These are phyloP conservation scores for Aspergillus texensis DNA, from an alignment of 2,329 filamentous ascomycete species.

Conservation along the genomic window DNA sequence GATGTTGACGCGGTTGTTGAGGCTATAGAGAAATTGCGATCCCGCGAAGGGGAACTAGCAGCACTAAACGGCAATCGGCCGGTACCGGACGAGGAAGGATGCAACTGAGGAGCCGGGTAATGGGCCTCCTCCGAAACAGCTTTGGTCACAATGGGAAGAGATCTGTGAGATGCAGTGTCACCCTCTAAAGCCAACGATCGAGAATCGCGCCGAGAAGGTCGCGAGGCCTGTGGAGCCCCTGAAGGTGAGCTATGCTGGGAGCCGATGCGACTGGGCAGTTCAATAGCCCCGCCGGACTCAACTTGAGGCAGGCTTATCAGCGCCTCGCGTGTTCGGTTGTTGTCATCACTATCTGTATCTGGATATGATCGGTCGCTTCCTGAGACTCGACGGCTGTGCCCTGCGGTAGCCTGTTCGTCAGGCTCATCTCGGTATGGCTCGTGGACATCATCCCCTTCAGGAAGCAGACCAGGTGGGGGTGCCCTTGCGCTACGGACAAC, in stretches of 20 bases:
- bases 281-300: constrained; percentile 61
- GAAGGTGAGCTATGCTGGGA: constrained; percentile 60
- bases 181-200: constrained; percentile 39
- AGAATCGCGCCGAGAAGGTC: constrained; percentile 70
- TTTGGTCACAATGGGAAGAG: constrained; percentile 26
- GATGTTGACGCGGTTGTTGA: constrained; percentile 41
- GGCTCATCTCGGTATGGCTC: constrained; percentile 65
- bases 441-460: constrained; percentile 59
- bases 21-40: constrained; percentile 39
- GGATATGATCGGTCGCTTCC: constrained; percentile 27
- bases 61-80: constrained; percentile 48
- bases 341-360: constrained; percentile 15
- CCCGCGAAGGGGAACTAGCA: constrained; percentile 38
- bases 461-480: constrained; percentile 70
- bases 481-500: constrained; percentile 89
- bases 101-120: constrained; percentile 24
- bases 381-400: constrained; percentile 30
- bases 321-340: constrained; percentile 27
- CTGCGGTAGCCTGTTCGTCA: constrained; percentile 29
- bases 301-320: constrained; percentile 61
- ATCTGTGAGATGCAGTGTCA: constrained; percentile 14
- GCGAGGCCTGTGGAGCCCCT: constrained; percentile 41
- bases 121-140: constrained; percentile 15
- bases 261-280: constrained; percentile 64
- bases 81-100: constrained; percentile 30